Conservation (phyloP, 768 basidiomycete species). For the Pulveroboletus frians region DNA sequence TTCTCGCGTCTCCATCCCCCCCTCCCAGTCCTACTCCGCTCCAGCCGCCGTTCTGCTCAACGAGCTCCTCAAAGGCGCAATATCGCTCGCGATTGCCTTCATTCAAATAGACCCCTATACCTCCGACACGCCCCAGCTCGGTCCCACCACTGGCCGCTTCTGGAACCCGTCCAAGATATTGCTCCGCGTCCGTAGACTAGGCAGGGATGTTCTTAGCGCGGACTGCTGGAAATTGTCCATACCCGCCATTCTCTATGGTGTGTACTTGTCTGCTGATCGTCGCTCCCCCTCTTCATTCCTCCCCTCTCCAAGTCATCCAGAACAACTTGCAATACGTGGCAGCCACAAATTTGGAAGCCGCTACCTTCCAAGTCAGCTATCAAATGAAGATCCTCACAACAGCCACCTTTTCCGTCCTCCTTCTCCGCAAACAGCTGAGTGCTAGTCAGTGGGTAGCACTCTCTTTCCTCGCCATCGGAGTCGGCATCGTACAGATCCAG, state of each 20-base stretch:
- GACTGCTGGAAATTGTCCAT: conserved; percentile 99
- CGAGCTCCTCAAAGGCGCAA: conserved; percentile 87
- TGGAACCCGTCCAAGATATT: conserved; percentile 34
- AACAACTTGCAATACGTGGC: conserved; percentile 96
- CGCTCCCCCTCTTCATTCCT: conserved; percentile 6
- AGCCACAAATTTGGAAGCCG: conserved; percentile 87
- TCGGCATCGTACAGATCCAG: conserved; percentile 86
- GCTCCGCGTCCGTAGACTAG: conserved; percentile 51
- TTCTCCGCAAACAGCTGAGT: conserved; percentile 72
- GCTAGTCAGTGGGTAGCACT: conserved; percentile 81
- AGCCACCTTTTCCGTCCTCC: conserved; percentile 78
- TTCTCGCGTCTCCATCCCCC: conserved; percentile 77
- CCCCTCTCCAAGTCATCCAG: conserved; percentile 60
- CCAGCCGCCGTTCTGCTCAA: conserved; percentile 91
- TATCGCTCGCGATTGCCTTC: conserved; percentile 85
- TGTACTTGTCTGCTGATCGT: conserved; percentile 10
- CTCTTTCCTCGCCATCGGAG: conserved; percentile 80
- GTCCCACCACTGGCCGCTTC: conserved; percentile 30
- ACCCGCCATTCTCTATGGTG: conserved; percentile 89
- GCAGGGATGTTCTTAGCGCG: conserved; percentile 69
- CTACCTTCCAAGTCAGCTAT: conserved; percentile 95
- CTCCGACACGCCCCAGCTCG: conserved; percentile 29
- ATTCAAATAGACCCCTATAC: conserved; percentile 44
- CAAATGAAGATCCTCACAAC: conserved; percentile 98
- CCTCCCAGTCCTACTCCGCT: conserved; percentile 81